These are phyloP conservation scores for Globisporangium cystogenes DNA, from an alignment of 352 stramenopile genomes.

Conservation along the genomic window DNA sequence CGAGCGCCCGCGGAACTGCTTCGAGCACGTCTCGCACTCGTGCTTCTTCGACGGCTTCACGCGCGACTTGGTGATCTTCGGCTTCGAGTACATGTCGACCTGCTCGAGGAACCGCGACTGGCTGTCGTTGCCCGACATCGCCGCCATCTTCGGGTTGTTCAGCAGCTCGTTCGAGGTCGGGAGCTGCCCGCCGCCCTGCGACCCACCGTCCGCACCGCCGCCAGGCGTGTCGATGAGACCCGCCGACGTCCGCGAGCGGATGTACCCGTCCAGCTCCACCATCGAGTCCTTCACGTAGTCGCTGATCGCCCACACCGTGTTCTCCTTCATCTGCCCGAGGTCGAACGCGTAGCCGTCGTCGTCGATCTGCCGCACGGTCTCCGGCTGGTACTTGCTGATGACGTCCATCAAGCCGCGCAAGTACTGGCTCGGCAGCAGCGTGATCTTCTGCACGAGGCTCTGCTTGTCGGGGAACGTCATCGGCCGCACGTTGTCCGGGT, in stretches of 20 bases:
- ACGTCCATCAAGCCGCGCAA: slow-evolving; percentile 81
- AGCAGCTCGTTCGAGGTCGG: slow-evolving; percentile 19
- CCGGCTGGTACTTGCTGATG: slow-evolving; percentile 86
- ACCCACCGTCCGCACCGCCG: slow-evolving; percentile 4
- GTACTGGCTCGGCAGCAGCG: slow-evolving; percentile 79
- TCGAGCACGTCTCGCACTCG: slow-evolving; percentile 79
- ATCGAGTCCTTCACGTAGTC: slow-evolving; percentile 87
- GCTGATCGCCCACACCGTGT: slow-evolving; percentile 84
- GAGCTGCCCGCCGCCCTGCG: slow-evolving; percentile 4
- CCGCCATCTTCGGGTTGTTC: slow-evolving; percentile 67
- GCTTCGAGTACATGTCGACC: slow-evolving; percentile 87
- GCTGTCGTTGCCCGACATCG: slow-evolving; percentile 67
- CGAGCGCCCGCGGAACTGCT: slow-evolving; percentile 80
- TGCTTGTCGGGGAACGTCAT: slow-evolving; percentile 86
- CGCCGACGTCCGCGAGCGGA: slow-evolving; percentile 56
- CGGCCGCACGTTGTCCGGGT: slow-evolving; percentile 75
- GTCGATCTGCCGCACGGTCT: slow-evolving; percentile 82
- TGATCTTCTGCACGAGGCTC: slow-evolving; percentile 82
- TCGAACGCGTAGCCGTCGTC: slow-evolving; percentile 87
- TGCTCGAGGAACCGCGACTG: slow-evolving; percentile 86
- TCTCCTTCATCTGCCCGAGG: slow-evolving; percentile 85
- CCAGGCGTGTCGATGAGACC: slow-evolving; percentile 16
- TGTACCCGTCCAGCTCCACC: slow-evolving; percentile 81
- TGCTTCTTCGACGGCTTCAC: slow-evolving; percentile 86
- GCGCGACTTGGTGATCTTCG: slow-evolving; percentile 81